These are phyloP conservation scores for thale cress (Arabidopsis thaliana) DNA, from an alignment of 345 rosid species.

Conservation along the genomic window DNA sequence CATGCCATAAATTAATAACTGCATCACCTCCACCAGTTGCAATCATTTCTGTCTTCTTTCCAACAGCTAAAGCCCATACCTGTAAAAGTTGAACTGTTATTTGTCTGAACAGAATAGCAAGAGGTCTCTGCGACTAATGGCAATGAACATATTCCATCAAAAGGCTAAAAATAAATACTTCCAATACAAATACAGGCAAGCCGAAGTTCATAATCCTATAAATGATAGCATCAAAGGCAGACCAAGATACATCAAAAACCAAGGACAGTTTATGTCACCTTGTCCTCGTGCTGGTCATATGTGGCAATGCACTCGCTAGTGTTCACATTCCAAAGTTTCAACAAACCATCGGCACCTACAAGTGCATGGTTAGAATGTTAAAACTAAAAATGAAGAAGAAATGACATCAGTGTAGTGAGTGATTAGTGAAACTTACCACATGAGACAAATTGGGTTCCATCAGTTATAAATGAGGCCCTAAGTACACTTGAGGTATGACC, in stretches of 20 bases:
- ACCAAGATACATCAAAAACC: conserved; percentile 21
- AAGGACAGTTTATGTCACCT: conserved; percentile 55
- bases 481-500: conserved; percentile 94
- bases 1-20: conserved; percentile 83
- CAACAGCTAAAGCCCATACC: conserved; percentile 97
- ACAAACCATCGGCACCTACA: conserved; percentile 94
- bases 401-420: conserved; percentile 12
- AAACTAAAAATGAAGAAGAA: conserved; percentile 9
- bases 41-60: conserved; percentile 86
- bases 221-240: conserved; percentile 11
- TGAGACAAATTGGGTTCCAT: conserved; percentile 90
- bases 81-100: conserved; percentile 43
- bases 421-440: conserved; percentile 60
- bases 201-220: conserved; percentile 4
- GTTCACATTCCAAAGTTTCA: conserved; percentile 89
- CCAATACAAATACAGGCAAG: not conserved
- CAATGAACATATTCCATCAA: conserved; percentile 19
- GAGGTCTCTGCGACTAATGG: not conserved
- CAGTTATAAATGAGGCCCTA: conserved; percentile 84
- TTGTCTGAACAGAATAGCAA: conserved; percentile 28
- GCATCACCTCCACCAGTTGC: conserved; percentile 96
- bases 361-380: conserved; percentile 34
- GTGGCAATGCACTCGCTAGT: conserved; percentile 90
- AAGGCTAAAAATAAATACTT: conserved; percentile 14
- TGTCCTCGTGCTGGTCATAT: conserved; percentile 92